Percentiles rank a stretch among this genome's conserved stretches.
Evolutionary conservation across 2,329 filamentous ascomycete genomes (phyloP).

Genomic region (Pestalotiopsis sp.): DNA sequence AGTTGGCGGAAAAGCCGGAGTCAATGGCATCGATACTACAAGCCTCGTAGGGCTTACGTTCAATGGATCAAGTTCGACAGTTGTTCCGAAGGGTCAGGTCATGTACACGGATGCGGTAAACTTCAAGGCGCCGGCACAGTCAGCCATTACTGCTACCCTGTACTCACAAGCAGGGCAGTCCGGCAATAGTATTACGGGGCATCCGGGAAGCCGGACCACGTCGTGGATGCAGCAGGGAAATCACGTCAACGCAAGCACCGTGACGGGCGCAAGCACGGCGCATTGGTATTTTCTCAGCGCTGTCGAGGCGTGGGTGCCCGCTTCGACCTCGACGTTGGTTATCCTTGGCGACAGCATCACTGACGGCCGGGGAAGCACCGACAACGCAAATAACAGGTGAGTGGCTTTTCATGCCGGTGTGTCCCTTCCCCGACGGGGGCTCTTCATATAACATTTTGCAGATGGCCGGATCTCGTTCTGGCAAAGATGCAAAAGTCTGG

Average conservation of each 20-base stretch:
- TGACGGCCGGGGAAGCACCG: slow-evolving; percentile 63
- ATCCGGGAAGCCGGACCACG: slow-evolving; percentile 65
- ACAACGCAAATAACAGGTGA: slow-evolving; percentile 58
- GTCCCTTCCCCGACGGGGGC: not conserved
- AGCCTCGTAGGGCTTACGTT: slow-evolving; percentile 59
- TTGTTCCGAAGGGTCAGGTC: slow-evolving; percentile 55
- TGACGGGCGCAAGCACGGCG: slow-evolving; percentile 39
- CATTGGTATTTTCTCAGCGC: slow-evolving; percentile 61
- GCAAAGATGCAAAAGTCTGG: slow-evolving; percentile 47
- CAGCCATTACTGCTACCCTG: slow-evolving; percentile 57
- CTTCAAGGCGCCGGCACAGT: slow-evolving; percentile 49
- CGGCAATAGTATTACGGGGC: slow-evolving; percentile 58
- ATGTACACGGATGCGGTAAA: slow-evolving; percentile 63
- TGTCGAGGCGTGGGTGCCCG: slow-evolving; percentile 56
- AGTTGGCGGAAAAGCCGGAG: slow-evolving; percentile 51
- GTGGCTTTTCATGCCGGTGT: not conserved
- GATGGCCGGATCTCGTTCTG: slow-evolving; percentile 59
- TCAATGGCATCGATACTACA: slow-evolving; percentile 48
- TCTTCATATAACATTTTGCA: slow-evolving; percentile 18
- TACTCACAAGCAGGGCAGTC: slow-evolving; percentile 58
- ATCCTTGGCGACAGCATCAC: slow-evolving; percentile 68
- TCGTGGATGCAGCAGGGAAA: slow-evolving; percentile 61
- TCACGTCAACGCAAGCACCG: slow-evolving; percentile 46
- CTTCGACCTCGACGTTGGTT: slow-evolving; percentile 42
- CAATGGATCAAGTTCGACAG: slow-evolving; percentile 50